These are phyloP conservation scores for Pythium inflatum DNA, from an alignment of 352 stramenopile species.

Conservation along the genomic window DNA sequence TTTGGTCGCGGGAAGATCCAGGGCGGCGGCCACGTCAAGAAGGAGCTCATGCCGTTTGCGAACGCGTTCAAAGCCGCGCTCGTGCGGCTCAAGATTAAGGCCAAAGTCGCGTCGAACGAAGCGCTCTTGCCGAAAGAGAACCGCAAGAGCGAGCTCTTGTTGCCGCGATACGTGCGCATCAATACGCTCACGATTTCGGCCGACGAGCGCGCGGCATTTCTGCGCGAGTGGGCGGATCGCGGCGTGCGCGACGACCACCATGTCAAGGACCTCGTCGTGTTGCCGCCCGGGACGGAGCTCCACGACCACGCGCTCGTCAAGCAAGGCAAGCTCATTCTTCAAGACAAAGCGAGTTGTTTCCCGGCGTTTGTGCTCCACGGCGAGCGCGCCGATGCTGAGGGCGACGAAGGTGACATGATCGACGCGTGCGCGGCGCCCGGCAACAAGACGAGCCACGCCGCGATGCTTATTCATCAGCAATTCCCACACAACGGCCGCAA, in stretches of 20 bases:
- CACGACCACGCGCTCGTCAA: slow-evolving; percentile 83
- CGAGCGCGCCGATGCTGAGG: slow-evolving; percentile 50
- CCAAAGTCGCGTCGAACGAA: slow-evolving; percentile 78
- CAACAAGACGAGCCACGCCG: slow-evolving; percentile 99
- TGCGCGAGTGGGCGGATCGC: slow-evolving; percentile 40
- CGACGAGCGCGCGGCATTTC: slow-evolving; percentile 55
- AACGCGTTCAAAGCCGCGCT: slow-evolving; percentile 76
- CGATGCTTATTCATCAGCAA: slow-evolving; percentile 86
- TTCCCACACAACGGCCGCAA: slow-evolving; percentile 49
- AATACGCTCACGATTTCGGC: slow-evolving; percentile 86
- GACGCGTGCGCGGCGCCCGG: slow-evolving; percentile 97
- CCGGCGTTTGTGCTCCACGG: slow-evolving; percentile 93
- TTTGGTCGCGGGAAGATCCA: slow-evolving; percentile 86
- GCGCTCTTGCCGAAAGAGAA: slow-evolving; percentile 81
- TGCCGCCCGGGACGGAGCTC: slow-evolving; percentile 88
- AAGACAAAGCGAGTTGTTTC: slow-evolving; percentile 99
- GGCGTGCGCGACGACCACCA: slow-evolving; percentile 77
- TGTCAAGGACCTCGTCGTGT: slow-evolving; percentile 90
- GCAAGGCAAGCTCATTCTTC: slow-evolving; percentile 90
- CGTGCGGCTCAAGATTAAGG: slow-evolving; percentile 82
- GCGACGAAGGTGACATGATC: slow-evolving; percentile 85
- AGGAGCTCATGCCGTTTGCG: slow-evolving; percentile 76
- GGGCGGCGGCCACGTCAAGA: slow-evolving; percentile 87
- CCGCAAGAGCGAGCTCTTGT: slow-evolving; percentile 61
- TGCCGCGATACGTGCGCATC: slow-evolving; percentile 93